Evolutionary conservation across 164 flowering plant genomes (phyloP).

Genomic region (Vitis amurensis): DNA sequence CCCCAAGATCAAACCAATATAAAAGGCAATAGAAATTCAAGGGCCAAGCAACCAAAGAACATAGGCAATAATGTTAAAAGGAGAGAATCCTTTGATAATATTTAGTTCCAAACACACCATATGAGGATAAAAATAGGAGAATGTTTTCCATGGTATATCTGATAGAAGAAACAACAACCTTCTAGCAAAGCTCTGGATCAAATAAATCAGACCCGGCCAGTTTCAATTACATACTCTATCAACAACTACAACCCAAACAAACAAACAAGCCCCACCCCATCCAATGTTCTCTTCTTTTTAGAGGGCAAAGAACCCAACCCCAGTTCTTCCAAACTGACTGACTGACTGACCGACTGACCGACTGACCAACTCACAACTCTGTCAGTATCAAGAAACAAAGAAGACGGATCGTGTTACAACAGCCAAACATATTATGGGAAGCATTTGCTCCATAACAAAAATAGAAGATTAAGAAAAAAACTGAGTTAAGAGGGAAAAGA

Average conservation of each 20-base stretch:
- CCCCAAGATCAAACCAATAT: no score
- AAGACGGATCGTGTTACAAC: constrained; percentile 8
- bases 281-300: neutral
- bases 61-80: neutral
- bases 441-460: constrained; percentile 15
- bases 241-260: constrained; percentile 12
- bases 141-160: neutral
- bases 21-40: no score
- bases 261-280: constrained; percentile 6
- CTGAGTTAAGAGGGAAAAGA: neutral
- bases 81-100: neutral
- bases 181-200: neutral
- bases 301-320: neutral
- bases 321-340: constrained; percentile 3
- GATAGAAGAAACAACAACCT: neutral
- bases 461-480: neutral
- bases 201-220: constrained; percentile 6
- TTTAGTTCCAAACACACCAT: neutral
- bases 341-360: no score
- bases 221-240: constrained; percentile 12
- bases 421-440: constrained; percentile 19
- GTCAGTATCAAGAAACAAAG: constrained; percentile 6
- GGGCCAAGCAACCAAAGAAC: no score
- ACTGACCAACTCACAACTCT: neutral
- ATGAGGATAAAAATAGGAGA: neutral